A percentile compares a stretch with the other conserved stretches of the same genome.
Evolutionary conservation across 495 filamentous ascomycete genomes (phyloP).

Genomic region (Chaetomium tenue): DNA sequence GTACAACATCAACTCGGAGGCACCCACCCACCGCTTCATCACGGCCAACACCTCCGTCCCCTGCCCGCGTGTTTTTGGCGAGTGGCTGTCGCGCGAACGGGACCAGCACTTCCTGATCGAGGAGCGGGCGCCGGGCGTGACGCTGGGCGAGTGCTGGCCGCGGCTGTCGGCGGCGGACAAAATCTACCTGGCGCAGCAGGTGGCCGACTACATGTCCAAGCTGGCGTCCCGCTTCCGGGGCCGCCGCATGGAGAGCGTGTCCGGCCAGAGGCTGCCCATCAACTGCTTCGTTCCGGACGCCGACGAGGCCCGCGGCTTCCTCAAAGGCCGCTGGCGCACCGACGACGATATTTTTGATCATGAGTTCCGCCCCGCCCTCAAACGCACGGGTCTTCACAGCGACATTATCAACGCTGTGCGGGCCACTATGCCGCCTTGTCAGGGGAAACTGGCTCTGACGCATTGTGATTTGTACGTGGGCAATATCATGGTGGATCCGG

Average conservation of each 20-base stretch:
- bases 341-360: constrained; percentile 10
- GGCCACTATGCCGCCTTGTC: constrained; percentile 11
- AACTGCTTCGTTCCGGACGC: constrained; percentile 14
- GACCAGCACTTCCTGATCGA: constrained; percentile 5
- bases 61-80: constrained; percentile 2
- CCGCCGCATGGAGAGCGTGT: neutral
- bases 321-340: neutral
- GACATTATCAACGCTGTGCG: neutral
- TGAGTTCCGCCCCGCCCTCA: neutral
- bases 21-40: neutral
- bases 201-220: neutral
- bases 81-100: constrained; percentile 8
- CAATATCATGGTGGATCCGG: constrained; percentile 16
- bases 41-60: neutral
- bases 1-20: neutral
- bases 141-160: constrained; percentile 5
- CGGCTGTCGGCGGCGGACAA: neutral
- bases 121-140: neutral
- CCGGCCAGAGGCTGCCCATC: neutral
- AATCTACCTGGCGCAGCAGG: neutral
- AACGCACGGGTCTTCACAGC: neutral
- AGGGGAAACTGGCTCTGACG: neutral
- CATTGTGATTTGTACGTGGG: constrained; percentile 19
- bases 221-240: neutral
- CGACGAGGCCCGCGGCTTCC: neutral